Base-by-base conservation (phyloP, 257 asterid species). In the Galeopsis tetrahit region DNA sequence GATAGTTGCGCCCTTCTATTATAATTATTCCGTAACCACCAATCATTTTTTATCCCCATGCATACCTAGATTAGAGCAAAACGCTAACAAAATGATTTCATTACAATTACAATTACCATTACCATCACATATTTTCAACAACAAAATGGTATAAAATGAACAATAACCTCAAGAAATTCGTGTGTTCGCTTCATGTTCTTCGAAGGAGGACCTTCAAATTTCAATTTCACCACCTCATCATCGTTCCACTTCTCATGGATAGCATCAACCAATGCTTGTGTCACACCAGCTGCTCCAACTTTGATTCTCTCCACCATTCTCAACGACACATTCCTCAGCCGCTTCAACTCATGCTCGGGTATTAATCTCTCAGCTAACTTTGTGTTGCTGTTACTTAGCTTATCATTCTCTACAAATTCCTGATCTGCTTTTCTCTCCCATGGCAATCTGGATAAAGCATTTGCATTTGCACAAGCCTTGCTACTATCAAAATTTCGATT, bases 101-200 rank as follows among this genome's bases (percentile, higher is more conserved):
- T 21, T 21, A 21, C 28, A 21, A 21, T 21, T 21, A 21, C 28
- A 21, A 21, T 21, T 21, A 21, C 28, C 28, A 21, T 21, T 21
- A 21, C 0, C 28, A 21, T 21, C 28, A 21, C 28, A 21, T 21
- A 21, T 40, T 31, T 43, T 13, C 46, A 66, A 57, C 10, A 65
- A 17, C 40, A 60, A 39, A 14, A 10, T 5, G 7, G 14, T 5
- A 66, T 43, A 66, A 56, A 36, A 71, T 6, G 38, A 68, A 59
- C 3, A 75, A 83, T 69, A 39, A 93, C 99, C 97, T 91, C 99
- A 62, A 94, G 94, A 82, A 84, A 63, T 48, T 94, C 88, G 56
- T 89, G 99, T 15, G 86, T 85, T 83, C 96, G 81, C 79, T 67
- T 88, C 99, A 94, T 94, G 89, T 91, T 91, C 79, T 59, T 80